These are phyloP conservation scores for Coelastrella sp. DNA, from an alignment of 139 green algal genomes.

Conservation along the genomic window DNA sequence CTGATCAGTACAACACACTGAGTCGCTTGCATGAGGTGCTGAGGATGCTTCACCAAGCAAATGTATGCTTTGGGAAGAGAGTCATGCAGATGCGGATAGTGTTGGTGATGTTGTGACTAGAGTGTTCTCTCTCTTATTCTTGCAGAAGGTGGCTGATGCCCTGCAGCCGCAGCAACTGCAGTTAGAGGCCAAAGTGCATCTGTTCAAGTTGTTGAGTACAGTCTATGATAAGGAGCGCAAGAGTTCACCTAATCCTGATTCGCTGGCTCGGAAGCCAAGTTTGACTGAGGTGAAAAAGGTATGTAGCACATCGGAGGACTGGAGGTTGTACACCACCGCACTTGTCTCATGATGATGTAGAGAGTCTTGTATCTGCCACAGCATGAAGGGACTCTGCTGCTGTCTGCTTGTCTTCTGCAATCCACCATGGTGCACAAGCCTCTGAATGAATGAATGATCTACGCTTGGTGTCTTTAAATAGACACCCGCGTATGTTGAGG, in stretches of 20 bases:
- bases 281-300: slow-evolving; percentile 31
- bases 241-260: not conserved
- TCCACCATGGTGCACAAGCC: too few relatives aligned
- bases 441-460: too few relatives aligned
- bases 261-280: not conserved
- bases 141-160: not conserved
- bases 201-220: slow-evolving; percentile 21
- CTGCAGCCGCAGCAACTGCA: slow-evolving; percentile 4
- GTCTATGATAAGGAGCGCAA: not conserved
- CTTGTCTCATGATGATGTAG: not conserved
- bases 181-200: not conserved
- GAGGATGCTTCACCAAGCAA: too few relatives aligned
- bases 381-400: not conserved
- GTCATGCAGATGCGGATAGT: not conserved
- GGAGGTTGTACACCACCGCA: not conserved
- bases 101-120: not conserved
- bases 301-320: not conserved
- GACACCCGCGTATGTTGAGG: too few relatives aligned
- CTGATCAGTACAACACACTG: not conserved
- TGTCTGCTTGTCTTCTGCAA: too few relatives aligned
- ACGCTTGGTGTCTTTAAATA: too few relatives aligned
- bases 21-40: not conserved
- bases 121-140: not conserved
- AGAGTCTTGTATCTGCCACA: not conserved
- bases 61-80: too few relatives aligned